Evolutionary conservation across 352 stramenopile genomes (phyloP).

Genomic region (Globisporangium recalcitrans): DNA sequence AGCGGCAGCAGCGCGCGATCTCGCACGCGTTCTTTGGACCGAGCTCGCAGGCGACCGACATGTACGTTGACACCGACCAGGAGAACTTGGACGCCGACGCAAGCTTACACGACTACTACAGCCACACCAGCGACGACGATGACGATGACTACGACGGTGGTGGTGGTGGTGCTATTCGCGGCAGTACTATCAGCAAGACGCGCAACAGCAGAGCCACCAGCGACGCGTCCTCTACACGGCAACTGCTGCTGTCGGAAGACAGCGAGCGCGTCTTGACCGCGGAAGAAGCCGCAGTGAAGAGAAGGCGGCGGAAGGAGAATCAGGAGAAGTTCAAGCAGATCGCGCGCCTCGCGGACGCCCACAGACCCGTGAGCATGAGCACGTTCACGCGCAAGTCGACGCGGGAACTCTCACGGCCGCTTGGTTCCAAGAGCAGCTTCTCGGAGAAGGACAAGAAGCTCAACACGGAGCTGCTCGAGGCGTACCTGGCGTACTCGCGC

Average conservation of each 20-base stretch:
- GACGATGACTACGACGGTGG: neutral
- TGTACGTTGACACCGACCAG: slow-evolving; percentile 23
- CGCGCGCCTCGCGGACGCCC: slow-evolving; percentile 52
- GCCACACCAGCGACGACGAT: slow-evolving; percentile 14
- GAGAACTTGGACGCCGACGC: slow-evolving; percentile 9
- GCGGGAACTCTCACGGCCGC: slow-evolving; percentile 14
- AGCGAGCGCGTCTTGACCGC: neutral
- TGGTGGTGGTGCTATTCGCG: neutral
- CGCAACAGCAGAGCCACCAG: neutral
- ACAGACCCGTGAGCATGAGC: slow-evolving; percentile 43
- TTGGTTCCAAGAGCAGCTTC: slow-evolving; percentile 42
- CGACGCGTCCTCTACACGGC: slow-evolving; percentile 7
- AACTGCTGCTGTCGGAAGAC: slow-evolving; percentile 12
- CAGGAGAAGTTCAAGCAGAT: slow-evolving; percentile 44
- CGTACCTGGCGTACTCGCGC: slow-evolving; percentile 91
- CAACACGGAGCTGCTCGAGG: slow-evolving; percentile 93
- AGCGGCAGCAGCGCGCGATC: slow-evolving; percentile 29
- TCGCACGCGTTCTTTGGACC: slow-evolving; percentile 37
- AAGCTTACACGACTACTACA: slow-evolving; percentile 11
- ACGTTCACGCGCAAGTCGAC: slow-evolving; percentile 35
- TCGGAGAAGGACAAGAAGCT: slow-evolving; percentile 61
- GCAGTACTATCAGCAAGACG: slow-evolving; percentile 10
- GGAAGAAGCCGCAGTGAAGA: slow-evolving; percentile 8
- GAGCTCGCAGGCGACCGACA: slow-evolving; percentile 24
- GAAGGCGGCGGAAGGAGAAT: slow-evolving; percentile 38